These are phyloP conservation scores for Scedosporium aurantiacum DNA, from an alignment of 2,329 filamentous ascomycete genomes.

Conservation along the genomic window DNA sequence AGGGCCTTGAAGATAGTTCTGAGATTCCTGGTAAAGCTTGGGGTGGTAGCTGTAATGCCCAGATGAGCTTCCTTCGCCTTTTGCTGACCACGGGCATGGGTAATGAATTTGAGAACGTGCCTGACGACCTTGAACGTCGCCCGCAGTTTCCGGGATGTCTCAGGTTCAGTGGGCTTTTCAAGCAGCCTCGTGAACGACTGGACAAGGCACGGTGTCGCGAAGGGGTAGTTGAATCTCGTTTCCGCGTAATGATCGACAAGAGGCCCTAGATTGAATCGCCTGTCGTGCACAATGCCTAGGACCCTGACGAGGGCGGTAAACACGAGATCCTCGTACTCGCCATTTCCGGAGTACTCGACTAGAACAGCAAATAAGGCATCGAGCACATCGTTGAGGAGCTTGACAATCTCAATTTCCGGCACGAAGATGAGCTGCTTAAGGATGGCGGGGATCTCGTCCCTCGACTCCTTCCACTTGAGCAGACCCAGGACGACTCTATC, in stretches of 20 bases:
- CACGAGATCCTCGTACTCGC: slow-evolving; percentile 84
- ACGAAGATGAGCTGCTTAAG: slow-evolving; percentile 84
- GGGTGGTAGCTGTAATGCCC: slow-evolving; percentile 65
- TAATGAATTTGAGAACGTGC: slow-evolving; percentile 89
- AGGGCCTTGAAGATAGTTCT: slow-evolving; percentile 82
- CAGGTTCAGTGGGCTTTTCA: slow-evolving; percentile 69
- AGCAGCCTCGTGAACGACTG: slow-evolving; percentile 77
- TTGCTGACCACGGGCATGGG: slow-evolving; percentile 77
- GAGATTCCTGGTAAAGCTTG: slow-evolving; percentile 70
- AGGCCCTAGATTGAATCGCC: slow-evolving; percentile 82
- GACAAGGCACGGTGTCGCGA: slow-evolving; percentile 78
- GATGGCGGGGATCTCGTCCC: slow-evolving; percentile 60
- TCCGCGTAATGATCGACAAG: slow-evolving; percentile 88
- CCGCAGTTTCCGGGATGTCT: slow-evolving; percentile 72
- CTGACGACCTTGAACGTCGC: slow-evolving; percentile 91
- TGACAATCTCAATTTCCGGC: slow-evolving; percentile 94
- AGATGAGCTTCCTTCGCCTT: slow-evolving; percentile 80
- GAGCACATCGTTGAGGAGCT: slow-evolving; percentile 79
- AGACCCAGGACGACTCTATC: slow-evolving; percentile 77
- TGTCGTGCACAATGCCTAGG: slow-evolving; percentile 85
- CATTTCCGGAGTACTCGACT: slow-evolving; percentile 80
- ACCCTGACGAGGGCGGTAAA: slow-evolving; percentile 86
- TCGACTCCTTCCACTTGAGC: slow-evolving; percentile 73
- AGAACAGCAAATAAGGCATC: slow-evolving; percentile 85
- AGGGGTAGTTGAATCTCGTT: slow-evolving; percentile 82